Percentiles rank a stretch among this genome's conserved stretches.
Evolutionary conservation across 371 early-diverging fungal genomes (phyloP).

Genomic region (Apophysomyces ossiformis): DNA sequence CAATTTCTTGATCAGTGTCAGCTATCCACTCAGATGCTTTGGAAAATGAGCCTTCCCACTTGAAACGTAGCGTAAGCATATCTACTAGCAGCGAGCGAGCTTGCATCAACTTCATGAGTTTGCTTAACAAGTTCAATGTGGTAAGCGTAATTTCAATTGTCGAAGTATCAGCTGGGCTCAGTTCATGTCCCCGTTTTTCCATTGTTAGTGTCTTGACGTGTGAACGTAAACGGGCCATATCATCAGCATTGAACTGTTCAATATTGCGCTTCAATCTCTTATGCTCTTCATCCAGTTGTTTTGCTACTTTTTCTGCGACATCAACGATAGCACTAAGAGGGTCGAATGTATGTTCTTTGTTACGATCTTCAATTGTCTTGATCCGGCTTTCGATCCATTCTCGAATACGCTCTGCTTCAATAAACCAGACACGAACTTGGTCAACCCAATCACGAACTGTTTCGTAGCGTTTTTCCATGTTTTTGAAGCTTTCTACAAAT

Average conservation of each 20-base stretch:
- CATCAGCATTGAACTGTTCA: slow-evolving; percentile 43
- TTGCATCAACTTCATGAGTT: slow-evolving; percentile 34
- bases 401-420: slow-evolving; percentile 37
- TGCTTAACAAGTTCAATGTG: slow-evolving; percentile 47
- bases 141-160: slow-evolving; percentile 58
- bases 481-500: slow-evolving; percentile 20
- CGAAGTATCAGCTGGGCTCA: slow-evolving; percentile 60
- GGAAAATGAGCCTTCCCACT: slow-evolving; percentile 55
- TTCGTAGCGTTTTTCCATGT: slow-evolving; percentile 27
- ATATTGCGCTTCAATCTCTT: slow-evolving; percentile 35
- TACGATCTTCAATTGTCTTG: slow-evolving; percentile 32
- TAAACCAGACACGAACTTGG: slow-evolving; percentile 39
- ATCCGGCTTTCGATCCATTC: slow-evolving; percentile 48
- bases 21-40: slow-evolving; percentile 49
- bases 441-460: slow-evolving; percentile 48
- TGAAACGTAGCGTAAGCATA: slow-evolving; percentile 36
- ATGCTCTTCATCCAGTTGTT: slow-evolving; percentile 36
- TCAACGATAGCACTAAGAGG: slow-evolving; percentile 35
- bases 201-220: slow-evolving; percentile 52
- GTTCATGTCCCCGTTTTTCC: slow-evolving; percentile 29
- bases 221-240: slow-evolving; percentile 52
- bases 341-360: slow-evolving; percentile 34
- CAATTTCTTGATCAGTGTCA: slow-evolving; percentile 36
- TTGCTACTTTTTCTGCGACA: slow-evolving; percentile 21
- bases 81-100: slow-evolving; percentile 37